Percentiles rank a stretch among this genome's conserved stretches.
phyloP scores from a whole-genome alignment of 1,139 yeast species.

The Kodamaea plutei region DNA sequence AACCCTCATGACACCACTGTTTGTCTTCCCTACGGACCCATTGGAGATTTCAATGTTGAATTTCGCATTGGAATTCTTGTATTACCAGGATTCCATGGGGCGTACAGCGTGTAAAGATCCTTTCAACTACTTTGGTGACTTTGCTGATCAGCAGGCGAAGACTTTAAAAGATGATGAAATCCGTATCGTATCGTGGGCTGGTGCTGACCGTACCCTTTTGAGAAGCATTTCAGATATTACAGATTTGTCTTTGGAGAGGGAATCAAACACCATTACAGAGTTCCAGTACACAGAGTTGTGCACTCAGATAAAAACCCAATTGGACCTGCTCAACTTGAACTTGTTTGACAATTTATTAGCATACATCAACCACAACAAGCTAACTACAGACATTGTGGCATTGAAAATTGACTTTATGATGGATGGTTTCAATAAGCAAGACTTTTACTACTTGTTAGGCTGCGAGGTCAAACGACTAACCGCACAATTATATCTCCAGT shows the following conservation, averaged over 20 bases:
- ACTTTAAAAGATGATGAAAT: constrained; percentile 5
- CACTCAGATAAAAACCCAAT: constrained; percentile 6
- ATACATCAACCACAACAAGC: constrained; percentile 4
- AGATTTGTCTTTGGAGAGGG: constrained; percentile 30
- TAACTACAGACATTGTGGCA: constrained; percentile 8
- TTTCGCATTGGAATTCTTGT: constrained; percentile 26
- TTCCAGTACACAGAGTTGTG: constrained; percentile 13
- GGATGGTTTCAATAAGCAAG: constrained; percentile 15
- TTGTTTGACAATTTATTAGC: constrained; percentile 12
- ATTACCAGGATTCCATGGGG: constrained; percentile 31
- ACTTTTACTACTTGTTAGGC: constrained; percentile 24
- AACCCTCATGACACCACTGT: constrained; percentile 15
- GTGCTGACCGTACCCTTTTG: constrained; percentile 26
- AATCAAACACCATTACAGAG: constrained; percentile 14
- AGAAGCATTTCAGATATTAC: constrained; percentile 31
- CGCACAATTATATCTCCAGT: constrained; percentile 22
- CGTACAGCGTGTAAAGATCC: constrained; percentile 31
- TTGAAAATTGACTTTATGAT: constrained; percentile 10
- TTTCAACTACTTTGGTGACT: constrained; percentile 21
- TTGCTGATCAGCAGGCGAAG: constrained; percentile 11
- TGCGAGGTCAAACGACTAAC: constrained; percentile 27
- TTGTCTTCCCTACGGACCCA: constrained; percentile 14
- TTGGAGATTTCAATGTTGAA: constrained; percentile 21
- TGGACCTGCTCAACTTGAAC: constrained; percentile 11
- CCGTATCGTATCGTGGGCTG: constrained; percentile 21